A percentile compares a stretch with the other conserved stretches of the same genome.
Conservation (phyloP, 2,329 filamentous ascomycete species). For the Laburnicola sp. region DNA sequence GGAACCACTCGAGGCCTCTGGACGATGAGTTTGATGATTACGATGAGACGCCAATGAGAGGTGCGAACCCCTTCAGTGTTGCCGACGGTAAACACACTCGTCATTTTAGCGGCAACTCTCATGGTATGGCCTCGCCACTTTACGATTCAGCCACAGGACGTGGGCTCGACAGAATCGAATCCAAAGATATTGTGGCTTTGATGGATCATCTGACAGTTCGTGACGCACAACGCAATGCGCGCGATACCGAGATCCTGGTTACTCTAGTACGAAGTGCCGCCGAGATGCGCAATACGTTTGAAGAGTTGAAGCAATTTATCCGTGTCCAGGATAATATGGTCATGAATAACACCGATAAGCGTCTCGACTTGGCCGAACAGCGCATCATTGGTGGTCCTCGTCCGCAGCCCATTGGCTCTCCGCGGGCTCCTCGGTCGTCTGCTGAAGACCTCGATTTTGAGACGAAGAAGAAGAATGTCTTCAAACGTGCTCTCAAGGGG, state of each 20-base stretch:
- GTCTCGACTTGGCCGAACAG: slow-evolving; percentile 82
- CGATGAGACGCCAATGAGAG: slow-evolving; percentile 45
- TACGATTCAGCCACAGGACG: slow-evolving; percentile 88
- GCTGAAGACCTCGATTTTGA: slow-evolving; percentile 60
- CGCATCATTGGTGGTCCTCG: slow-evolving; percentile 83
- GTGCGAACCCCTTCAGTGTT: slow-evolving; percentile 51
- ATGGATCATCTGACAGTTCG: slow-evolving; percentile 99
- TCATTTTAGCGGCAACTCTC: slow-evolving; percentile 84
- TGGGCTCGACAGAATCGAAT: slow-evolving; percentile 89
- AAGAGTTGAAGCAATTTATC: slow-evolving; percentile 91
- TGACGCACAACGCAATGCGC: slow-evolving; percentile 91
- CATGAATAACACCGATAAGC: slow-evolving; percentile 82
- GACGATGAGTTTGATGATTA: slow-evolving; percentile 61
- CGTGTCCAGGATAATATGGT: slow-evolving; percentile 88
- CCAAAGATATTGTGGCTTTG: slow-evolving; percentile 91
- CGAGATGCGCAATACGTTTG: slow-evolving; percentile 96
- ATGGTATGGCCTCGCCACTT: slow-evolving; percentile 84
- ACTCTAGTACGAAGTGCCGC: slow-evolving; percentile 90
- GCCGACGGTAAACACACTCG: slow-evolving; percentile 57
- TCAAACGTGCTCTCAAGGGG: slow-evolving; percentile 89
- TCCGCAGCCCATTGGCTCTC: slow-evolving; percentile 70
- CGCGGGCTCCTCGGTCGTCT: slow-evolving; percentile 60
- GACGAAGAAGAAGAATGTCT: slow-evolving; percentile 88
- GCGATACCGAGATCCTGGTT: slow-evolving; percentile 94
- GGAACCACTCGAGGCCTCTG: slow-evolving; percentile 52